phyloP scores from a whole-genome alignment of 768 basidiomycete genomes.

The Macrolepiota fuliginosa region DNA sequence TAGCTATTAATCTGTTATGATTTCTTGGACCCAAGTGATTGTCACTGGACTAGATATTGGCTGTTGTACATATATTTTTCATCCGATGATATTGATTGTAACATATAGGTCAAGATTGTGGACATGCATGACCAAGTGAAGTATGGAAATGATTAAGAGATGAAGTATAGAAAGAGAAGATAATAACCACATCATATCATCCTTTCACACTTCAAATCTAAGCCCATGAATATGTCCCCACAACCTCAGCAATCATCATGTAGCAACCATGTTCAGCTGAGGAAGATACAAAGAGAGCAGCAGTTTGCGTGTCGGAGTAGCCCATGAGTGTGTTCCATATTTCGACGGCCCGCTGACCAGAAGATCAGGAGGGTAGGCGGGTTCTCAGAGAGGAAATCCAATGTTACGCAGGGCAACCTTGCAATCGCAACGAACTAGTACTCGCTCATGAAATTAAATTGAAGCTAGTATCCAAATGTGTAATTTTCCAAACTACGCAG shows the following conservation, averaged over 20 bases:
- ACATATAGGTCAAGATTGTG: not conserved
- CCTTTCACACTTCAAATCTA: not conserved
- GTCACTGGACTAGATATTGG: not conserved
- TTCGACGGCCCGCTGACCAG: constrained; percentile 77
- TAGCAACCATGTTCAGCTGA: constrained; percentile 39
- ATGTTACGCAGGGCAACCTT: no score
- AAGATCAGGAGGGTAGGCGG: no score
- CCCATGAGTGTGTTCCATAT: constrained; percentile 80
- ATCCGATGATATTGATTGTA: not conserved
- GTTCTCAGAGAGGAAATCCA: no score
- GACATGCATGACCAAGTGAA: not conserved
- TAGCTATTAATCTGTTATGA: no score
- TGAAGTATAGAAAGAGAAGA: not conserved
- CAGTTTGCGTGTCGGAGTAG: constrained; percentile 58
- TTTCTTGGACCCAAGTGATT: no score
- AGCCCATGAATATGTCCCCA: not conserved
- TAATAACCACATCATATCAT: constrained; percentile 9
- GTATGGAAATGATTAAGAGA: not conserved
- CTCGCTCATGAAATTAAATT: no score
- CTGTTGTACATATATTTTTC: not conserved
- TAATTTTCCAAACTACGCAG: no score
- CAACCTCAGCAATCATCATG: not conserved
- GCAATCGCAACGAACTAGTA: no score
- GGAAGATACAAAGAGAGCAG: constrained; percentile 78
- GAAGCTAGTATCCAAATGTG: no score